Conservation (phyloP, 176 grass and related monocot species). For the Pharus latifolius region DNA sequence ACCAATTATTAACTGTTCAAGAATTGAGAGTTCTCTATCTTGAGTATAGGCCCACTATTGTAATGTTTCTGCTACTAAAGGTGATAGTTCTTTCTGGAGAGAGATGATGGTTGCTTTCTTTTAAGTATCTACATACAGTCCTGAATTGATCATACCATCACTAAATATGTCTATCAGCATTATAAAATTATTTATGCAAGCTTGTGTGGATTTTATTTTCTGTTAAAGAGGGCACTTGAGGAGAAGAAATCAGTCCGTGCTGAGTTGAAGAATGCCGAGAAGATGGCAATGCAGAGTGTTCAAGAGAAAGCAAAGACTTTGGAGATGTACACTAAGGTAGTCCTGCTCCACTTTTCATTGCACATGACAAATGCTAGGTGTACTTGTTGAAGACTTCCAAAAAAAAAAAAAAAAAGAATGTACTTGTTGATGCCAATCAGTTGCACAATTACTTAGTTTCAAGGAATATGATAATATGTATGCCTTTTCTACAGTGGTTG, state of each 20-base stretch:
- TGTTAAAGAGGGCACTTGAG: slow-evolving; percentile 50
- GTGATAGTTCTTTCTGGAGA: not conserved
- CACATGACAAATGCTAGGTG: not conserved
- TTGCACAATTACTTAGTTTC: not conserved
- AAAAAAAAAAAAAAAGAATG: no score
- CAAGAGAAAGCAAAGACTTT: slow-evolving; percentile 56
- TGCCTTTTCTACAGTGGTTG: no score
- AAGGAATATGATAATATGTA: not conserved
- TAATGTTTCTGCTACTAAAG: not conserved
- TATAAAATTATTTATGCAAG: not conserved
- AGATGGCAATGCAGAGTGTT: slow-evolving; percentile 41
- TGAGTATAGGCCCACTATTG: not conserved
- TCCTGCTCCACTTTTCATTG: not conserved
- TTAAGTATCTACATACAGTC: not conserved
- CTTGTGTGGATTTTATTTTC: slow-evolving; percentile 2
- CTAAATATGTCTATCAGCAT: not conserved
- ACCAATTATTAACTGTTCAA: no score
- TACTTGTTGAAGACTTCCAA: no score
- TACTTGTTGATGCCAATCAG: not conserved
- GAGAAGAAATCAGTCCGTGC: slow-evolving; percentile 55
- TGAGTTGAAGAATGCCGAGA: slow-evolving; percentile 57
- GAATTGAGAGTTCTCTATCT: not conserved
- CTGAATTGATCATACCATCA: not conserved
- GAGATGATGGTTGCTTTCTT: not conserved
- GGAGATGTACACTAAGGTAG: slow-evolving; percentile 71